These are phyloP conservation scores for Neohortaea acidophila DNA, from an alignment of 495 filamentous ascomycete genomes.

Conservation along the genomic window DNA sequence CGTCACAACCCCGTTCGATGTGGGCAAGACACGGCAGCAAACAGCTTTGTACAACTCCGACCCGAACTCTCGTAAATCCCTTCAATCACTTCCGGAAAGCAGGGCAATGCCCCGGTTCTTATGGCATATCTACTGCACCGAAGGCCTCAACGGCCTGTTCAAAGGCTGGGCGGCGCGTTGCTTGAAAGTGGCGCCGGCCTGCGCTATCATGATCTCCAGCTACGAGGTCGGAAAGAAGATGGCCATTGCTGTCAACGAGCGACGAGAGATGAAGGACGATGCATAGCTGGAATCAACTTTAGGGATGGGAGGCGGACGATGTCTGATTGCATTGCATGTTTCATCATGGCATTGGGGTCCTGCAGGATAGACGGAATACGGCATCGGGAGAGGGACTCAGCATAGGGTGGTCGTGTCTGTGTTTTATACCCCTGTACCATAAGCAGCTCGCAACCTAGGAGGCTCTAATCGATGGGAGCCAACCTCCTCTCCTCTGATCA, in stretches of 20 bases:
- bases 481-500: too few relatives aligned
- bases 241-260: conserved; percentile 65
- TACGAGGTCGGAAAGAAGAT: conserved; percentile 92
- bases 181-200: conserved; percentile 87
- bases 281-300: too few relatives aligned
- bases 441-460: too few relatives aligned
- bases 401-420: too few relatives aligned
- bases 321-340: too few relatives aligned
- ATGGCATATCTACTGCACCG: conserved; percentile 71
- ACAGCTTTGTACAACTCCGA: conserved; percentile 45
- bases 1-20: conserved; percentile 92
- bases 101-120: conserved; percentile 62
- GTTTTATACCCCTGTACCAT: too few relatives aligned
- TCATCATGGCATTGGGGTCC: too few relatives aligned
- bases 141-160: conserved; percentile 70
- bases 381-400: background rate
- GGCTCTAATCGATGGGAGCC: too few relatives aligned
- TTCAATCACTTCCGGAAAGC: conserved; percentile 47
- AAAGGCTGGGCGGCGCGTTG: conserved; percentile 81
- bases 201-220: conserved; percentile 98
- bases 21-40: conserved; percentile 90
- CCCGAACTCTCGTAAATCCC: conserved; percentile 16
- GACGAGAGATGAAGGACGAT: conserved; percentile 17
- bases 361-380: background rate
- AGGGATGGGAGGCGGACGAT: too few relatives aligned